Evolutionary conservation across 2,329 filamentous ascomycete species (phyloP).

Genomic region (Parastagonospora nodorum): DNA sequence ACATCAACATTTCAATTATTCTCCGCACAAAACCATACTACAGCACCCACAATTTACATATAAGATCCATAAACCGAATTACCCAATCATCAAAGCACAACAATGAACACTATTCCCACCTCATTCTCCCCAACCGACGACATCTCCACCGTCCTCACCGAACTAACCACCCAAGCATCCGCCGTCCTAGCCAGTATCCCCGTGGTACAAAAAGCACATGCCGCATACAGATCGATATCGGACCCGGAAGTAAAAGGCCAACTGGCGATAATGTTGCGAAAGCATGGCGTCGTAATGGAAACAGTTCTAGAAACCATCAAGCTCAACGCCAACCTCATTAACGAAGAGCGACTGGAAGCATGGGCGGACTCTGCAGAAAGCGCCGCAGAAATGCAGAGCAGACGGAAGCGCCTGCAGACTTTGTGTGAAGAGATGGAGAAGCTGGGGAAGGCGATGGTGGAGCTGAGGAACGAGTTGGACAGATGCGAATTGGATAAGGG

Average conservation of each 20-base stretch:
- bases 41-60: too few species aligned
- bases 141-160: neutral
- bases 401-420: conserved; percentile 1
- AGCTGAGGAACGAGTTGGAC: neutral
- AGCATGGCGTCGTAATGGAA: conserved; percentile 4
- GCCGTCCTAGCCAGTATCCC: conserved; percentile 4
- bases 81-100: too few species aligned
- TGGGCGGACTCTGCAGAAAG: conserved; percentile 2
- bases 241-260: neutral
- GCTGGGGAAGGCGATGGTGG: neutral
- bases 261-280: conserved; percentile 1
- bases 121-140: conserved; percentile 1
- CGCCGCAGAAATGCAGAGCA: conserved; percentile 1
- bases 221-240: neutral
- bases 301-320: conserved; percentile 3
- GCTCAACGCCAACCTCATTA: neutral
- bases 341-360: conserved; percentile 1
- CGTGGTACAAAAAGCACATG: conserved; percentile 5
- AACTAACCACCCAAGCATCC: conserved; percentile 5
- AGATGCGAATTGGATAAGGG: too few species aligned
- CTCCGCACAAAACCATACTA: too few species aligned
- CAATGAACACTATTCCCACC: neutral
- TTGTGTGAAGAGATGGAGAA: conserved; percentile 6
- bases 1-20: too few species aligned
- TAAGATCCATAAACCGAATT: too few species aligned